A percentile compares a stretch with the other conserved stretches of the same genome.
Conservation (phyloP, 2,329 filamentous ascomycete species). For the Ceratocystis albifundus region DNA sequence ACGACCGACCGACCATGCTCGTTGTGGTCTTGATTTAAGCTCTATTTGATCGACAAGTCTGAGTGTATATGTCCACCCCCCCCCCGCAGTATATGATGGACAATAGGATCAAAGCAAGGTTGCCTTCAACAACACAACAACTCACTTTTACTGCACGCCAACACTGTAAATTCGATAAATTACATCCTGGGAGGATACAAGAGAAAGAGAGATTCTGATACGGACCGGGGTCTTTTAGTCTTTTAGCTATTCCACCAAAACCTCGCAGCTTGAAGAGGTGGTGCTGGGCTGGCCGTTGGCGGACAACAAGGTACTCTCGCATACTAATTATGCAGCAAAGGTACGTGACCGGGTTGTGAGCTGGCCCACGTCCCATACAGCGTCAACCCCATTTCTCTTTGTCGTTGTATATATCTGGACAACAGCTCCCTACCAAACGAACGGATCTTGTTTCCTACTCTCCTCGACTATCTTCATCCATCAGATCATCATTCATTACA, state of each 20-base stretch:
- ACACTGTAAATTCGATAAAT: conserved; percentile 1
- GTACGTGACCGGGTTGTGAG: neutral
- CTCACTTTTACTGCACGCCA: neutral
- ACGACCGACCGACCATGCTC: neutral
- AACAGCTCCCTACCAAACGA: neutral
- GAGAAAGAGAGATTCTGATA: conserved; percentile 3
- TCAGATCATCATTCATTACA: neutral
- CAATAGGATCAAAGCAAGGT: neutral
- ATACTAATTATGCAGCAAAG: neutral
- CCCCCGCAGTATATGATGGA: neutral
- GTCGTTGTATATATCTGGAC: conserved; percentile 6
- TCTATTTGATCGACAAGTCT: neutral
- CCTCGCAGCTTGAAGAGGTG: neutral
- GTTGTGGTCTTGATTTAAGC: neutral
- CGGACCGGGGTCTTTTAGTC: conserved; percentile 8
- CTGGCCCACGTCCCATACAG: conserved; percentile 5
- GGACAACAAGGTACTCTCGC: neutral
- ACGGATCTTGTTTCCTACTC: neutral
- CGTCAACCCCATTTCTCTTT: neutral
- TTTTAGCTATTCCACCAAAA: conserved; percentile 2
- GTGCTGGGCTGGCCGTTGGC: neutral
- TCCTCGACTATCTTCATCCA: conserved; percentile 6
- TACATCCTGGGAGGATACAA: neutral
- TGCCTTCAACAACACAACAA: too few relatives aligned
- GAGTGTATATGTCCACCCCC: neutral